Evolutionary conservation across 257 asterid species (phyloP).

Genomic region (Paulownia fortunei): DNA sequence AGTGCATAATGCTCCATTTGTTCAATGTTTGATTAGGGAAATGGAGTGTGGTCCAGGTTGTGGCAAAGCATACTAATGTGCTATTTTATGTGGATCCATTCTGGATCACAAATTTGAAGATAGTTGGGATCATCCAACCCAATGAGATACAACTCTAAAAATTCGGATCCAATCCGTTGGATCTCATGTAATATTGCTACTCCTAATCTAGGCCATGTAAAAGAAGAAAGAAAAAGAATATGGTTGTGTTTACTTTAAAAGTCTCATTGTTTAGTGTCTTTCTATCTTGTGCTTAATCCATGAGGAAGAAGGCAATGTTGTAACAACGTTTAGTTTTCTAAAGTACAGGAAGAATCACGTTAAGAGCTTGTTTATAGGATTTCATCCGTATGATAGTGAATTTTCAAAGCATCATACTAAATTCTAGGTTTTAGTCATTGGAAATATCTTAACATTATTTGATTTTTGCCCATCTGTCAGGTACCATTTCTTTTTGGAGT

Average conservation of each 20-base stretch:
- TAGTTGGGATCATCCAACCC: not conserved
- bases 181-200: not conserved
- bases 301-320: conserved; percentile 1
- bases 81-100: too few relatives aligned
- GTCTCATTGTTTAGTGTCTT: not conserved
- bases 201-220: not conserved
- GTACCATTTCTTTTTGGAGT: conserved; percentile 99
- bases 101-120: not conserved
- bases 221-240: not conserved
- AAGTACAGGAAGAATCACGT: not conserved
- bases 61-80: conserved; percentile 2
- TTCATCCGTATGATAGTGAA: not conserved
- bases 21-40: not conserved
- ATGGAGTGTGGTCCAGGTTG: not conserved
- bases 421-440: not conserved
- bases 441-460: not conserved
- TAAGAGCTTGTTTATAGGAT: not conserved
- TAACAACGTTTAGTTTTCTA: not conserved
- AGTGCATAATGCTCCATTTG: not conserved
- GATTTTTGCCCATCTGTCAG: conserved; percentile 42
- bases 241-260: not conserved
- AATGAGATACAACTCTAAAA: not conserved
- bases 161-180: not conserved
- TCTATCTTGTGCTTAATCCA: not conserved
- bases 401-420: conserved; percentile 4